phyloP scores from a whole-genome alignment of 805 yeast genomes.

The Metschnikowia henanensis region DNA sequence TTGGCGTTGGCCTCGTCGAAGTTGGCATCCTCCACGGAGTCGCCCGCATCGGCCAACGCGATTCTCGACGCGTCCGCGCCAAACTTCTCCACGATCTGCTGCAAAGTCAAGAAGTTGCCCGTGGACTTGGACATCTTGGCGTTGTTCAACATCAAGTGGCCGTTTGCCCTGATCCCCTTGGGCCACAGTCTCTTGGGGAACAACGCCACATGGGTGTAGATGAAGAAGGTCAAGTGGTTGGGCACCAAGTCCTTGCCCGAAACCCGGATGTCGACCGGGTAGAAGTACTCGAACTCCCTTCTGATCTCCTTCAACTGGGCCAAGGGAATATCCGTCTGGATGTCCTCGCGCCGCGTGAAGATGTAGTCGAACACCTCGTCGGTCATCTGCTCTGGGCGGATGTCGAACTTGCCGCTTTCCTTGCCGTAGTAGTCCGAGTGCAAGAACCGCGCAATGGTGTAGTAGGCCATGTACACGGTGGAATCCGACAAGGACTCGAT shows the following conservation, averaged over 20 bases:
- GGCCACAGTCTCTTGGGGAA: constrained; percentile 96
- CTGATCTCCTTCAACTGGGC: constrained; percentile 72
- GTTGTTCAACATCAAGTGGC: constrained; percentile 92
- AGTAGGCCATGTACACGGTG: constrained; percentile 92
- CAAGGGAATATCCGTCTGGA: constrained; percentile 58
- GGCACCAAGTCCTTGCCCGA: constrained; percentile 98
- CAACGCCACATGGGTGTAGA: constrained; percentile 88
- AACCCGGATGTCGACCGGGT: constrained; percentile 88
- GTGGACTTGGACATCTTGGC: constrained; percentile 98
- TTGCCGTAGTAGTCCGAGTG: constrained; percentile 87
- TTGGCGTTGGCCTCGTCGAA: constrained; percentile 96
- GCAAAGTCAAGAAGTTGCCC: constrained; percentile 93
- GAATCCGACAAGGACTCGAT: constrained; percentile 96
- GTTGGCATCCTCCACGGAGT: constrained; percentile 95
- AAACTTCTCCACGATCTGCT: constrained; percentile 79
- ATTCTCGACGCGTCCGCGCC: constrained; percentile 98
- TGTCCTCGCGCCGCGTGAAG: constrained; percentile 67
- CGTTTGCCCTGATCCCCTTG: constrained; percentile 88
- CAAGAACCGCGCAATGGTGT: constrained; percentile 83
- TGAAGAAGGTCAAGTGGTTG: constrained; percentile 94
- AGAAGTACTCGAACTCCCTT: constrained; percentile 95
- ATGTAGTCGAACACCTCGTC: constrained; percentile 92
- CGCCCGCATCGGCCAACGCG: constrained; percentile 99
- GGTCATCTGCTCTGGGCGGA: constrained; percentile 82
- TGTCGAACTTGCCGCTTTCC: constrained; percentile 67